phyloP scores from a whole-genome alignment of 257 asterid species.

The Apocynum venetum region DNA sequence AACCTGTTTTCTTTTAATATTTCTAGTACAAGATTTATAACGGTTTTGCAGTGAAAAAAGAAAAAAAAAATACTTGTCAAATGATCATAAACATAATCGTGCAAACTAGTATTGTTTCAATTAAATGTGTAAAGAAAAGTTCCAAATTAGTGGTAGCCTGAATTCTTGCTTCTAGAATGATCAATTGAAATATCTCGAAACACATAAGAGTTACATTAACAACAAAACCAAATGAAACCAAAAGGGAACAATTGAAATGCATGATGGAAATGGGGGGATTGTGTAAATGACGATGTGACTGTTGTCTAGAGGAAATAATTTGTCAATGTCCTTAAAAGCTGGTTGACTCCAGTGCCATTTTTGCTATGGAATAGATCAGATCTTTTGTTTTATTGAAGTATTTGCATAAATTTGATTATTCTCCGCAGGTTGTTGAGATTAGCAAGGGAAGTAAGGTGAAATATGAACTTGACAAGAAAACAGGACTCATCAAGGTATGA shows the following conservation, averaged over 20 bases:
- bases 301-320: background rate
- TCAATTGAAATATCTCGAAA: background rate
- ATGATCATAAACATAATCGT: background rate
- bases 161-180: background rate
- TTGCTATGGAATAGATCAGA: background rate
- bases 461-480: constrained; percentile 89
- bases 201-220: background rate
- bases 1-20: background rate
- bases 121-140: background rate
- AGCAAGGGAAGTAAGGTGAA: constrained; percentile 96
- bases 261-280: background rate
- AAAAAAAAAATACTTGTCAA: background rate
- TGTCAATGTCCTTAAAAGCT: background rate
- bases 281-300: background rate
- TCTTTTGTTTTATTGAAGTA: background rate
- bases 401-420: background rate
- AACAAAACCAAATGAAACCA: background rate
- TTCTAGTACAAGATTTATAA: background rate
- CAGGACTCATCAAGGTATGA: constrained; percentile 92
- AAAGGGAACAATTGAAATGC: background rate
- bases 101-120: background rate
- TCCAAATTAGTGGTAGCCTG: background rate
- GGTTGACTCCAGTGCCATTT: background rate
- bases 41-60: background rate
- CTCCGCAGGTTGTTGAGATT: constrained; percentile 86